Evolutionary conservation across 2,329 filamentous ascomycete genomes (phyloP).

Genomic region (Sarocladiaceae sp.): DNA sequence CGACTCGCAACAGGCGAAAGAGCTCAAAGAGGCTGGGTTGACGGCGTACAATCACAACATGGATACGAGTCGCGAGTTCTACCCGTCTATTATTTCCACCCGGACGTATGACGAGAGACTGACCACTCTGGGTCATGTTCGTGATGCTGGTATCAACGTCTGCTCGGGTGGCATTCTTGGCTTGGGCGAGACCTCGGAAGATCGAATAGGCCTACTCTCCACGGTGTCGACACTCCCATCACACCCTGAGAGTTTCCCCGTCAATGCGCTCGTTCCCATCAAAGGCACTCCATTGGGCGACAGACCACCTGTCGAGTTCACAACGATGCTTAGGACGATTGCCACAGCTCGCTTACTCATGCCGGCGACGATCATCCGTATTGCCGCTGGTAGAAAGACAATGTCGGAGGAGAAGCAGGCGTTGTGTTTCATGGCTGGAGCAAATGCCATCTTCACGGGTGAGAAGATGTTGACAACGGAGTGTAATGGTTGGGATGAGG

Average conservation of each 20-base stretch:
- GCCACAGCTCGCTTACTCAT: constrained; percentile 80
- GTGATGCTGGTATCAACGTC: constrained; percentile 82
- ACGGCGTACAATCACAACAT: constrained; percentile 96
- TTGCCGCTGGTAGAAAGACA: constrained; percentile 79
- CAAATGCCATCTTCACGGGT: constrained; percentile 91
- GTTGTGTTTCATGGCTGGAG: constrained; percentile 83
- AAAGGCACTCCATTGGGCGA: constrained; percentile 83
- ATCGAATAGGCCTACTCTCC: constrained; percentile 79
- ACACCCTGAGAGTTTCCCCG: constrained; percentile 87
- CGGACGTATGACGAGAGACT: constrained; percentile 84
- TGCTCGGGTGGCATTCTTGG: constrained; percentile 88
- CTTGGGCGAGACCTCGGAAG: constrained; percentile 71
- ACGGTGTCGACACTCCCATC: constrained; percentile 75
- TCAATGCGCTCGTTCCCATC: constrained; percentile 88
- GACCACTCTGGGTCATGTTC: constrained; percentile 72
- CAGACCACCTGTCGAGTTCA: constrained; percentile 67
- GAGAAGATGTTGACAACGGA: constrained; percentile 95
- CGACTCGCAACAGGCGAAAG: constrained; percentile 71
- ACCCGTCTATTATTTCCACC: constrained; percentile 81
- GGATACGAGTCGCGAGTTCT: constrained; percentile 85
- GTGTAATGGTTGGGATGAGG: constrained; percentile 88
- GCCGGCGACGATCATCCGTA: constrained; percentile 79
- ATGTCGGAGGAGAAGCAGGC: constrained; percentile 88
- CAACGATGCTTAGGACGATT: constrained; percentile 75
- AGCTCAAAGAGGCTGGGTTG: constrained; percentile 77